Base-by-base conservation (phyloP, 2,329 filamentous ascomycete species). In the Fusarium sarcochroum region DNA sequence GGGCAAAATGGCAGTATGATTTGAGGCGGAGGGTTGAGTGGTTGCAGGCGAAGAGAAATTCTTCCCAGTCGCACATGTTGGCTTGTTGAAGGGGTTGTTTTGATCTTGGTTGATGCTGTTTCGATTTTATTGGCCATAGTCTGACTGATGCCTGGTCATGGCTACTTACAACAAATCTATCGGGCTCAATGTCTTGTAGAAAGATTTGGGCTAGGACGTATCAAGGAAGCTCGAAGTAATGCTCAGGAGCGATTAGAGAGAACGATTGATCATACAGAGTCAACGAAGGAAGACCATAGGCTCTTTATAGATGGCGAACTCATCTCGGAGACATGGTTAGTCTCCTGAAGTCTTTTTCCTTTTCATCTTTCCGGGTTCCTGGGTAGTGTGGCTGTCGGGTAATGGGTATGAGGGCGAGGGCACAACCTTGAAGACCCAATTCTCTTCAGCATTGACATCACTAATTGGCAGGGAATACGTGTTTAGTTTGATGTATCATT, bases 1-100 rank as follows among this genome's bases (percentile, higher is more conserved):
- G 89, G 7, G 91, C 90, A 69, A 89, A 89, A 79, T 94, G 92
- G 78, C 92, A 94, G 78, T 93, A 86, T 23, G 87, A 89, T 74
- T 90, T 88, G 30, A 92, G 81, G 20, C 88, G 86, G 25, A 85
- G 79, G 17, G 82, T 80, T 7, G 82, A 84, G 79, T 93, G 91
- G 30, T 83, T 83, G 80, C 91, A 94, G 51, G 76, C 79, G 76
- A 91, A 93, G 62, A 87, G 77, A 70, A 91, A 91, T 66, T 90
- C 87, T 76, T 94, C 91, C 77, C 83, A 93, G 75, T 91, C 87
- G 71, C 90, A 93, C 90, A 93, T 92, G 37, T 71, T 81, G 71
- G 34, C 23, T 25, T 58, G 44, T 58, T 42, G 14, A 21, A 25
- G 7, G n/a, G 15, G 25, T 23, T 34, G 11, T 30, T 13, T 27